phyloP scores from a whole-genome alignment of 2,329 filamentous ascomycete species.

The Penicillium sclerotigenum region DNA sequence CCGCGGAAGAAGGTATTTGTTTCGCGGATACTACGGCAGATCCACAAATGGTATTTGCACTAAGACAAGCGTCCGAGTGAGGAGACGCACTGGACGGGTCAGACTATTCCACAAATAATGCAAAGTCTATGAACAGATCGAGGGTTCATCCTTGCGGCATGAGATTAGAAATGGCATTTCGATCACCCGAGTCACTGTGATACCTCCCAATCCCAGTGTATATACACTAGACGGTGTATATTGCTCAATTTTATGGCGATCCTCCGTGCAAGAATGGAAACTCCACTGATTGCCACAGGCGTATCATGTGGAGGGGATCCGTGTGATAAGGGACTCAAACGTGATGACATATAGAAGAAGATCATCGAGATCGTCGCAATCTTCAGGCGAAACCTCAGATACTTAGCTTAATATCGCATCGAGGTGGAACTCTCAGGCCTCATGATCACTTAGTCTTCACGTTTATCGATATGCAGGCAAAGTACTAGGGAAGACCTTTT shows the following conservation, averaged over 20 bases:
- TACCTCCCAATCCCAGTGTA: background rate
- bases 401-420: background rate
- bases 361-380: slow-evolving; percentile 8
- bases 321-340: slow-evolving; percentile 10
- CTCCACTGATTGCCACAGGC: slow-evolving; percentile 2
- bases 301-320: slow-evolving; percentile 14
- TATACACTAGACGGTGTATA: slow-evolving; percentile 1
- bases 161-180: background rate
- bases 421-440: background rate
- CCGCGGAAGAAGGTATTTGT: slow-evolving; percentile 45
- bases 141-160: background rate
- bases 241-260: slow-evolving; percentile 4
- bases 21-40: slow-evolving; percentile 46
- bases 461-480: background rate
- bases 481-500: background rate
- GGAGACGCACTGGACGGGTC: slow-evolving; percentile 1
- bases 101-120: slow-evolving; percentile 3
- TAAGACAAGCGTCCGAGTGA: slow-evolving; percentile 20
- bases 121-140: background rate
- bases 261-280: background rate
- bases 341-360: slow-evolving; percentile 4
- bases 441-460: slow-evolving; percentile 1
- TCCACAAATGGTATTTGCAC: slow-evolving; percentile 40
- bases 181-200: background rate
- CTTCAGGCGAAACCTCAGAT: slow-evolving; percentile 1